Conservation (phyloP, 345 rosid genomes). For the Arabidopsis suecica region DNA sequence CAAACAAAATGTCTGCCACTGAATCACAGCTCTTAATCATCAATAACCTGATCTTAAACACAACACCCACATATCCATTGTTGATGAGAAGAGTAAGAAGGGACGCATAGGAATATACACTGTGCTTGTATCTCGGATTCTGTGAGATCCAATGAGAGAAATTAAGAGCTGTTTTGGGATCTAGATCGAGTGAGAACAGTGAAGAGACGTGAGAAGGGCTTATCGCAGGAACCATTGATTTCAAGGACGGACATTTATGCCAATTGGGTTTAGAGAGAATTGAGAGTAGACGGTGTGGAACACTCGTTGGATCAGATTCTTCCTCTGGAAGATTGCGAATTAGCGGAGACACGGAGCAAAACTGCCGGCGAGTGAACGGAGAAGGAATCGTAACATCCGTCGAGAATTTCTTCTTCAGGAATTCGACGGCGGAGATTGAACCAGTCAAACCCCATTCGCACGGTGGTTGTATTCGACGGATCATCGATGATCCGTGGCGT, state of each 20-base stretch:
- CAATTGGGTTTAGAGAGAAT: conserved; percentile 61
- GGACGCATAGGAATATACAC: conserved; percentile 53
- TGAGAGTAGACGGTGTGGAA: conserved; percentile 52
- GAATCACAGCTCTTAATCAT: conserved; percentile 61
- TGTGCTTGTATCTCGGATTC: conserved; percentile 58
- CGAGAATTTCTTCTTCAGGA: conserved; percentile 41
- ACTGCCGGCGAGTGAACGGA: conserved; percentile 32
- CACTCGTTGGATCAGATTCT: conserved; percentile 42
- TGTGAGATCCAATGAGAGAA: conserved; percentile 62
- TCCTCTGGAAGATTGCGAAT: conserved; percentile 16
- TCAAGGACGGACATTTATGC: conserved; percentile 57
- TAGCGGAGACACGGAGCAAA: conserved; percentile 37
- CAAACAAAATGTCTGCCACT: conserved; percentile 48
- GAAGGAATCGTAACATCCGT: conserved; percentile 22
- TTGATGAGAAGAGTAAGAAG: conserved; percentile 53
- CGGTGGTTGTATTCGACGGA: conserved; percentile 14
- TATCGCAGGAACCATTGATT: conserved; percentile 48
- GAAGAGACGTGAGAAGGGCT: conserved; percentile 60
- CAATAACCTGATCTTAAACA: conserved; percentile 54
- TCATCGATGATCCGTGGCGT: conserved; percentile 26
- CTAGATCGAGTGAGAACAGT: conserved; percentile 46
- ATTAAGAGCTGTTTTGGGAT: conserved; percentile 58
- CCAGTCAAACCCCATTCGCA: background rate
- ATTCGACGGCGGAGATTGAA: conserved; percentile 22
- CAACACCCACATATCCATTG: conserved; percentile 43